Evolutionary conservation across 441 rosid species (phyloP).

Genomic region (Croton laevigatus): DNA sequence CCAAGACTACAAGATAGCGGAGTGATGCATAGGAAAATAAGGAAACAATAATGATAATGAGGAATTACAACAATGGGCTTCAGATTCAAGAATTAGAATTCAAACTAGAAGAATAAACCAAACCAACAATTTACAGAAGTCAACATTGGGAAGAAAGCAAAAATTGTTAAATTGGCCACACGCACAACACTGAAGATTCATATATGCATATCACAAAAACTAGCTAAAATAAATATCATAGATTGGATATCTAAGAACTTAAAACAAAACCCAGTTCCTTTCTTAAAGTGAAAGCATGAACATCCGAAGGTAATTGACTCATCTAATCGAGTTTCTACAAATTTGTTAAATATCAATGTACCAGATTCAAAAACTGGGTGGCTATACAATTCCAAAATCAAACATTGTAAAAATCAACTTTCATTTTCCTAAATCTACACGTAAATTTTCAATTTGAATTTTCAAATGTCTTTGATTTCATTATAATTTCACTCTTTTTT

Average conservation of each 20-base stretch:
- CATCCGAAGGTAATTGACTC: not conserved
- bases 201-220: not conserved
- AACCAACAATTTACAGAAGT: not conserved
- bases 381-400: not conserved
- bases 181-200: not conserved
- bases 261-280: not conserved
- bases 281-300: not conserved
- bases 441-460: not conserved
- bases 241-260: conserved; percentile 5
- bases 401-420: not conserved
- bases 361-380: not conserved
- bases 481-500: not conserved
- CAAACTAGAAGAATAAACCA: not conserved
- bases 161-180: not conserved
- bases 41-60: not conserved
- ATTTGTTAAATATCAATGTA: not conserved
- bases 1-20: conserved; percentile 8
- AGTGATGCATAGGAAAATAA: conserved; percentile 13
- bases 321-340: not conserved
- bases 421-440: conserved; percentile 3
- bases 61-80: not conserved
- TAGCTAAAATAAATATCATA: not conserved
- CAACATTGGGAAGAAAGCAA: not conserved
- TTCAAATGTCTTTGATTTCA: not conserved
- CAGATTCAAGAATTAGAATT: not conserved